A percentile compares a stretch with the other conserved stretches of the same genome.
phyloP scores from a whole-genome alignment of 202 grass and related monocot genomes.

The Panicum hallii region DNA sequence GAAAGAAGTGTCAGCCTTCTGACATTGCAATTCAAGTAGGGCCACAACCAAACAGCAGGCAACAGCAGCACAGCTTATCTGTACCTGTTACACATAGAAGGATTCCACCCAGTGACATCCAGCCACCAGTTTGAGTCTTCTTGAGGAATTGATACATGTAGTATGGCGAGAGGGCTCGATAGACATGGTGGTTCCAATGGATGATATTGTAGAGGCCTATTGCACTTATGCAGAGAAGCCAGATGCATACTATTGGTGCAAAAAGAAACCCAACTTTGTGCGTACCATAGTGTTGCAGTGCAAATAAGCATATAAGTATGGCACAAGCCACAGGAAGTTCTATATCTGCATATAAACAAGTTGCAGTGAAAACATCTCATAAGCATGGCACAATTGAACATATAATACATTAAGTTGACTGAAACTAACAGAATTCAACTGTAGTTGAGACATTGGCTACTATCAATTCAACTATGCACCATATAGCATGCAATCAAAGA shows the following conservation, averaged over 20 bases:
- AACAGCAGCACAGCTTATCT: slow-evolving; percentile 10
- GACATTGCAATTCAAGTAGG: not conserved
- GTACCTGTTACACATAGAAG: slow-evolving; percentile 97
- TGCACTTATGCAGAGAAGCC: slow-evolving; percentile 93
- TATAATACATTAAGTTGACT: not conserved
- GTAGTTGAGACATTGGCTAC: not conserved
- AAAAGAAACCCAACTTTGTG: slow-evolving; percentile 89
- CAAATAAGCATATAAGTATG: slow-evolving; percentile 92
- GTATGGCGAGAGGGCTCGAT: slow-evolving; percentile 84
- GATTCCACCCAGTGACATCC: slow-evolving; percentile 95
- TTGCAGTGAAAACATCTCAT: slow-evolving; percentile 20
- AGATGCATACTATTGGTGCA: slow-evolving; percentile 78
- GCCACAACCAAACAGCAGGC: slow-evolving; percentile 10
- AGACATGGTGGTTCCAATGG: slow-evolving; percentile 80
- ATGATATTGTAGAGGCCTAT: slow-evolving; percentile 93
- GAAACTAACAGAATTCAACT: slow-evolving; percentile 8
- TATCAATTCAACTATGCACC: not conserved
- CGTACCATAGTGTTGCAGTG: slow-evolving; percentile 94
- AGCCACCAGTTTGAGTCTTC: slow-evolving; percentile 83
- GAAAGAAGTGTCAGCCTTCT: not conserved
- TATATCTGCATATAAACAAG: slow-evolving; percentile 70
- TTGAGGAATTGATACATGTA: slow-evolving; percentile 96
- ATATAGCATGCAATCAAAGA: not conserved
- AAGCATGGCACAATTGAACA: slow-evolving; percentile 16
- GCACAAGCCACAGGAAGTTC: slow-evolving; percentile 85